Evolutionary conservation across 371 early-diverging fungal species (phyloP).

Genomic region (Fennellomyces sp.): DNA sequence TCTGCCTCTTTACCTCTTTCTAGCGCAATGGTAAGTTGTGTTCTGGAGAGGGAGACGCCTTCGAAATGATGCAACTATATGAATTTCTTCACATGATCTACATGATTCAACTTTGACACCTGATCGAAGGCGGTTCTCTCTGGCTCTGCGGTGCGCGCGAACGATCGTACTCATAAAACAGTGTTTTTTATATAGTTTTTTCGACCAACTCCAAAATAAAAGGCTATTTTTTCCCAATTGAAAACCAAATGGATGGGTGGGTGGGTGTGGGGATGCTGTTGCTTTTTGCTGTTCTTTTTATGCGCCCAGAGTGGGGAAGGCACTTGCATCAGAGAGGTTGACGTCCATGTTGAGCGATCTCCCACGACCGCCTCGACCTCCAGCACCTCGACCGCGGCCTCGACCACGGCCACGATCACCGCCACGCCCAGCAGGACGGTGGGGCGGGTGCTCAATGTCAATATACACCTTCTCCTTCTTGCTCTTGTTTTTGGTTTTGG

Average conservation of each 20-base stretch:
- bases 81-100: slow-evolving; percentile 25
- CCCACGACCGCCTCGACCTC: slow-evolving; percentile 38
- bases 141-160: no score
- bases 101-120: slow-evolving; percentile 22
- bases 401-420: slow-evolving; percentile 38
- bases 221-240: background rate
- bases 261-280: background rate
- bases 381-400: slow-evolving; percentile 26
- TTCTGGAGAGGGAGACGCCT: background rate
- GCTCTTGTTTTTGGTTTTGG: slow-evolving; percentile 24
- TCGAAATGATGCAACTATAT: slow-evolving; percentile 7
- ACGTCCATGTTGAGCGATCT: slow-evolving; percentile 43
- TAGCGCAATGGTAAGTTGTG: no score
- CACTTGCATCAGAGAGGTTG: slow-evolving; percentile 69
- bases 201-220: background rate
- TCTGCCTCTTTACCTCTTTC: no score
- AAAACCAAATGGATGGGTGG: background rate
- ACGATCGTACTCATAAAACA: background rate
- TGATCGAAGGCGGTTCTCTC: slow-evolving; percentile 10
- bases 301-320: slow-evolving; percentile 77
- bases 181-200: background rate
- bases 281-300: slow-evolving; percentile 20
- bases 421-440: slow-evolving; percentile 20
- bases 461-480: slow-evolving; percentile 39
- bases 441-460: slow-evolving; percentile 21